phyloP scores from a whole-genome alignment of 805 yeast genomes.

The Ascoidea rubescens region DNA sequence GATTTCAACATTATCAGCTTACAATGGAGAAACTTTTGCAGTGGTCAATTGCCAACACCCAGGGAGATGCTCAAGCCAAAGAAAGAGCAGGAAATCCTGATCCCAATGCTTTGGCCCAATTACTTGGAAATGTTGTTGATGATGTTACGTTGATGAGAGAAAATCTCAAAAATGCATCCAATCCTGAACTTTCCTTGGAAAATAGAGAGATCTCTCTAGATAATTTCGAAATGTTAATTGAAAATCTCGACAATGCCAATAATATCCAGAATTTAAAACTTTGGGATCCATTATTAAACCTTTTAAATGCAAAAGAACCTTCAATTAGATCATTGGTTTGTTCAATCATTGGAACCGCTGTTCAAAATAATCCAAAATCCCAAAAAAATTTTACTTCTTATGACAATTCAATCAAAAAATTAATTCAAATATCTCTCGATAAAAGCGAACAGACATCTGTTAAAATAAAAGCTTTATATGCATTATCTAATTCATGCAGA shows the following conservation, averaged over 20 bases:
- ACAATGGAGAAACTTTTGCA: slow-evolving; percentile 79
- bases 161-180: slow-evolving; percentile 44
- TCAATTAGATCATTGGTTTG: slow-evolving; percentile 46
- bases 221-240: slow-evolving; percentile 86
- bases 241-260: slow-evolving; percentile 89
- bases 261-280: slow-evolving; percentile 71
- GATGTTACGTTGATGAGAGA: slow-evolving; percentile 83
- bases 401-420: slow-evolving; percentile 28
- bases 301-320: slow-evolving; percentile 29
- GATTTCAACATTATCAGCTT: too few species aligned
- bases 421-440: slow-evolving; percentile 27
- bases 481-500: slow-evolving; percentile 59
- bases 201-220: slow-evolving; percentile 68
- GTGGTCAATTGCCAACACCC: slow-evolving; percentile 79
- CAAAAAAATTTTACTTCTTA: slow-evolving; percentile 54
- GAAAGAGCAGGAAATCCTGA: slow-evolving; percentile 57
- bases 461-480: slow-evolving; percentile 58
- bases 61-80: slow-evolving; percentile 57
- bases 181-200: slow-evolving; percentile 46
- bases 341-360: slow-evolving; percentile 78
- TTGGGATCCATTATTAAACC: slow-evolving; percentile 60
- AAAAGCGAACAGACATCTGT: slow-evolving; percentile 17
- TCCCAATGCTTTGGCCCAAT: slow-evolving; percentile 63
- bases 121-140: slow-evolving; percentile 62
- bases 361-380: slow-evolving; percentile 73